phyloP scores from a whole-genome alignment of 192 early-diverging fungal genomes.

The Linnemannia schmuckeri region DNA sequence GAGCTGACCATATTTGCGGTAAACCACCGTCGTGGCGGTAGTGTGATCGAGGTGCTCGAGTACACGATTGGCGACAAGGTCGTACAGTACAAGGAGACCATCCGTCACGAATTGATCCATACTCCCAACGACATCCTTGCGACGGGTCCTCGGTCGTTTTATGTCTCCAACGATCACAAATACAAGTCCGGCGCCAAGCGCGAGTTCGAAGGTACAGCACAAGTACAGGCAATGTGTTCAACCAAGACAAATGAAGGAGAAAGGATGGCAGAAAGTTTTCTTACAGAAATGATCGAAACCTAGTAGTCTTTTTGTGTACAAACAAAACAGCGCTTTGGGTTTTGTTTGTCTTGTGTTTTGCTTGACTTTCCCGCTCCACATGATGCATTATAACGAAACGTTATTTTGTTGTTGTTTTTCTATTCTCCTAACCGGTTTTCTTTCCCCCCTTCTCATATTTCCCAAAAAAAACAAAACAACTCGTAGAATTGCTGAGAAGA shows the following conservation, averaged over 20 bases:
- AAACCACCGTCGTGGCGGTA: slow-evolving; percentile 69
- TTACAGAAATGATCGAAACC: neutral
- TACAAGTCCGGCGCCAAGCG: slow-evolving; percentile 40
- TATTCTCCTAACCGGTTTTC: neutral
- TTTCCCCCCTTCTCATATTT: neutral
- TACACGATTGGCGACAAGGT: slow-evolving; percentile 59
- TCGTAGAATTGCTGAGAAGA: slow-evolving; percentile 10
- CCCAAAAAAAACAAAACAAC: neutral
- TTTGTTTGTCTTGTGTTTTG: neutral
- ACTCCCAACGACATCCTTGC: slow-evolving; percentile 72
- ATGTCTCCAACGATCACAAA: slow-evolving; percentile 69
- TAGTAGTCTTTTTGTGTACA: neutral
- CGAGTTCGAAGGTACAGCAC: slow-evolving; percentile 51
- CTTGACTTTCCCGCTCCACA: neutral
- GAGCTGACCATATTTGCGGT: slow-evolving; percentile 68
- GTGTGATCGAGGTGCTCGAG: slow-evolving; percentile 67
- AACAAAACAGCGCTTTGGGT: too few relatives aligned
- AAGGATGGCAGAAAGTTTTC: neutral
- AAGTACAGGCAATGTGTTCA: neutral
- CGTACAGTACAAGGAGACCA: slow-evolving; percentile 63
- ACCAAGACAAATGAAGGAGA: neutral
- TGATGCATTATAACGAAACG: neutral
- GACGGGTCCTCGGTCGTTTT: slow-evolving; percentile 64
- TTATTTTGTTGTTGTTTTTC: neutral
- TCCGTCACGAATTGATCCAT: slow-evolving; percentile 63